A percentile compares a stretch with the other conserved stretches of the same genome.
These are phyloP conservation scores for Daldinia childiae DNA, from an alignment of 495 filamentous ascomycete species.

Conservation along the genomic window DNA sequence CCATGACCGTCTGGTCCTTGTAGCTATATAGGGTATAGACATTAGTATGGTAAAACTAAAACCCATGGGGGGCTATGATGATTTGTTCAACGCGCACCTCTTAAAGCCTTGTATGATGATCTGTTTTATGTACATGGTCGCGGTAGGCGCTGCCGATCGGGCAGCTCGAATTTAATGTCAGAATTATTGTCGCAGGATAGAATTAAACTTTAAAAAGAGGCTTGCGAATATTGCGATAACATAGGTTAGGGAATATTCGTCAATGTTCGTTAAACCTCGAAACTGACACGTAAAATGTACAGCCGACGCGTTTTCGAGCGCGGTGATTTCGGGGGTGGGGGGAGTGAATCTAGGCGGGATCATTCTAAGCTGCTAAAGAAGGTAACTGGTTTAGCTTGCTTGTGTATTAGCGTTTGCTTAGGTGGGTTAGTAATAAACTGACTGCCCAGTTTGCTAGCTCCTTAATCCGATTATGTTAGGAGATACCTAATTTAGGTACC, in stretches of 20 bases:
- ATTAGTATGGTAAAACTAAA: conserved; percentile 33
- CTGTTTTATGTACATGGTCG: conserved; percentile 97
- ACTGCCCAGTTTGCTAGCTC: neutral
- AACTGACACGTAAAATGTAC: conserved; percentile 36
- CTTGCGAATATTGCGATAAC: conserved; percentile 23
- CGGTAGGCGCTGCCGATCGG: conserved; percentile 46
- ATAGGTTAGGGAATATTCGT: conserved; percentile 13
- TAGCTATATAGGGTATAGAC: conserved; percentile 68
- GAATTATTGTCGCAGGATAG: conserved; percentile 37
- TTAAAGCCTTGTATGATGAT: conserved; percentile 99
- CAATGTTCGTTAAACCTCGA: conserved; percentile 19
- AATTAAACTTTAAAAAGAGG: conserved; percentile 6
- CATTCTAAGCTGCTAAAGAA: neutral
- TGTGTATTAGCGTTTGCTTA: conserved; percentile 8
- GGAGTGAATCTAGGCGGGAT: conserved; percentile 12
- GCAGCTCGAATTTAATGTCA: conserved; percentile 44
- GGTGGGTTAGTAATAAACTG: conserved; percentile 9
- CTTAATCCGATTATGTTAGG: too few relatives aligned
- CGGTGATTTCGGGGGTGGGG: conserved; percentile 36
- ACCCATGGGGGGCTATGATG: neutral
- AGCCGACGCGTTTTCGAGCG: conserved; percentile 41
- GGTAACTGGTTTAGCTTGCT: neutral
- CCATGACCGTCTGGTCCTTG: conserved; percentile 98
- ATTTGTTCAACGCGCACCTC: conserved; percentile 67
- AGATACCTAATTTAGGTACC: too few relatives aligned